Evolutionary conservation across 495 filamentous ascomycete genomes (phyloP), one percentile per base, ranked within the genome.

Genomic region (Tuber borchii): DNA sequence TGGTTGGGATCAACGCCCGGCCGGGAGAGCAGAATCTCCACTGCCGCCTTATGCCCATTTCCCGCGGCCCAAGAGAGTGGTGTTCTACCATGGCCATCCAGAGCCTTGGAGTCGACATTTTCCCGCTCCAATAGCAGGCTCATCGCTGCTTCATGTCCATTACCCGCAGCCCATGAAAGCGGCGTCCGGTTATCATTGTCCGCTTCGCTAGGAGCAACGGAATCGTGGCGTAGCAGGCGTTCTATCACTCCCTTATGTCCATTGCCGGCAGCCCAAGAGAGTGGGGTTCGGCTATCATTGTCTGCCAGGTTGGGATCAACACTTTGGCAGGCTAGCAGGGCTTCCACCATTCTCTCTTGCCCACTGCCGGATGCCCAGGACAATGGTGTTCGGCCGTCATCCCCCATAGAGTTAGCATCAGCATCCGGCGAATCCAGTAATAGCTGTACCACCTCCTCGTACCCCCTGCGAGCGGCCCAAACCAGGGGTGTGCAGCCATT

Each of bases 1-100:
- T 44, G 84, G 17, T 79, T 78, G 8, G 79, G 76, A 76, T 86
- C 85, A 69, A 87, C 77, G 12, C 79, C 71, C 74, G 84, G 71
- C 5, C 69, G 71, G 43, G 73, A 51, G 43, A 76, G 71, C 31
- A 76, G 51, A 6, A 31, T 44, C 31, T 61, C 71, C 19, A 61
- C 42, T 31, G 51, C 51, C 16, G 34, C 48, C 16, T 74, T 2
- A 22, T 48, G 70, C 17, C 76, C 76, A 16, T 20, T 65, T 14
- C 43, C 43, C 9, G 74, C 74, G 10, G 69, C 74, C 31, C n/a
- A 71, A 31, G 75, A 75, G 17, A 78, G 69, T n/a, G 70, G 69
- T n/a, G 69, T 76, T 22, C 44, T 7, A 12, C 43, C 12, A 3
- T 72, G 14, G 51, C 9, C 22, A n/a, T 72, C 72, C 44, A 43